phyloP scores from a whole-genome alignment of 352 stramenopile species.

The Phytopythium montanum region DNA sequence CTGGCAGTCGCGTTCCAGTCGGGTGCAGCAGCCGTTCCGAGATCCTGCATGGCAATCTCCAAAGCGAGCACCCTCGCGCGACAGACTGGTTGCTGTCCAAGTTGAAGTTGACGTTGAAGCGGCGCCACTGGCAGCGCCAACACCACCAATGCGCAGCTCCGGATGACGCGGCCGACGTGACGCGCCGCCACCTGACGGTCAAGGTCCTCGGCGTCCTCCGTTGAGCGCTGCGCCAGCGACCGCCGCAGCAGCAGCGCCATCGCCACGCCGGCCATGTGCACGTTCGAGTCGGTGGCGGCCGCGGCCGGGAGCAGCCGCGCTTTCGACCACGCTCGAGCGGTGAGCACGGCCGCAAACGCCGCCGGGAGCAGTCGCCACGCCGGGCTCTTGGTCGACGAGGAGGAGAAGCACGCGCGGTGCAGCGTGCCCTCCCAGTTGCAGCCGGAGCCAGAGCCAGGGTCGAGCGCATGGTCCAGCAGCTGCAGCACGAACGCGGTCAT shows the following conservation, averaged over 20 bases:
- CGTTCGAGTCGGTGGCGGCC: slow-evolving; percentile 47
- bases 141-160: slow-evolving; percentile 17
- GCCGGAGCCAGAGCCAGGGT: neutral
- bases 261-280: slow-evolving; percentile 38
- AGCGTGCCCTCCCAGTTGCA: neutral
- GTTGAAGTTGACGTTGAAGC: slow-evolving; percentile 3
- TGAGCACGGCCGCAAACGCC: neutral
- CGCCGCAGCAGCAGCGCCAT: slow-evolving; percentile 25
- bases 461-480: neutral
- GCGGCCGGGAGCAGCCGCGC: slow-evolving; percentile 33
- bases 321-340: slow-evolving; percentile 6
- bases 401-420: slow-evolving; percentile 1
- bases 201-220: neutral
- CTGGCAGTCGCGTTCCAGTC: neutral
- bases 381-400: neutral
- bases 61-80: neutral
- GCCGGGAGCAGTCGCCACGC: neutral
- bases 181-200: neutral
- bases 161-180: slow-evolving; percentile 10
- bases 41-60: neutral
- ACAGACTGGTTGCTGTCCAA: neutral
- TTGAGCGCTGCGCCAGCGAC: neutral
- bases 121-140: slow-evolving; percentile 11
- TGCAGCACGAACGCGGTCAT: neutral
- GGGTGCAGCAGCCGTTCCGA: neutral